phyloP scores from a whole-genome alignment of 164 flowering plant genomes.

The Akebia trifoliata region DNA sequence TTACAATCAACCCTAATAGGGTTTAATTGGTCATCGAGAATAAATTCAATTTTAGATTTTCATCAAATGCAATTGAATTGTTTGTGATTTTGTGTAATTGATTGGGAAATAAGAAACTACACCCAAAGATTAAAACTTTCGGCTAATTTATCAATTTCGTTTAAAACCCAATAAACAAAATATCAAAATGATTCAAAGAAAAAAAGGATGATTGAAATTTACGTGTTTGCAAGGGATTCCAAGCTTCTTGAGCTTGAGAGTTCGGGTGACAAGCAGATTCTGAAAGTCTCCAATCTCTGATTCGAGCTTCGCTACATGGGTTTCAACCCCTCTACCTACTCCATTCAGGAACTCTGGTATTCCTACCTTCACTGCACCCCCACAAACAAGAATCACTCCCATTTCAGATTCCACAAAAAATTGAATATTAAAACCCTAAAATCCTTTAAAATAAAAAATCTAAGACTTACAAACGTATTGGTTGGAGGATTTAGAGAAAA shows the following conservation, averaged over 20 bases:
- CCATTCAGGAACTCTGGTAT: slow-evolving; percentile 86
- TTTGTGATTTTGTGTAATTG: no score
- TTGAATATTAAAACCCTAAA: neutral
- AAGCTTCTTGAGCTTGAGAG: slow-evolving; percentile 79
- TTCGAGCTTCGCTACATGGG: slow-evolving; percentile 68
- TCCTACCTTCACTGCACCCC: slow-evolving; percentile 76
- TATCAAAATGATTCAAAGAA: neutral
- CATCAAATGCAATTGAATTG: no score
- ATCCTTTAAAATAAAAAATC: neutral
- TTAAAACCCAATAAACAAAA: neutral
- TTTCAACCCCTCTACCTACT: slow-evolving; percentile 74
- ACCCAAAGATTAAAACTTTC: no score
- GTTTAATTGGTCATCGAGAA: no score
- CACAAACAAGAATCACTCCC: neutral
- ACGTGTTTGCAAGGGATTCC: slow-evolving; percentile 88
- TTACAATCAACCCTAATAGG: no score
- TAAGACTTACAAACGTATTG: slow-evolving; percentile 10
- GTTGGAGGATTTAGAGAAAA: slow-evolving; percentile 20
- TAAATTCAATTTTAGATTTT: no score
- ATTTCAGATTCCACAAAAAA: neutral
- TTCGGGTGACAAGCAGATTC: slow-evolving; percentile 77
- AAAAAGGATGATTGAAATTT: slow-evolving; percentile 7
- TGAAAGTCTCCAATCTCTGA: slow-evolving; percentile 79
- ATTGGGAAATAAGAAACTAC: no score
- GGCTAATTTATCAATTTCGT: neutral